phyloP scores from a whole-genome alignment of 352 stramenopile genomes.

The Thalassiosira sp. region DNA sequence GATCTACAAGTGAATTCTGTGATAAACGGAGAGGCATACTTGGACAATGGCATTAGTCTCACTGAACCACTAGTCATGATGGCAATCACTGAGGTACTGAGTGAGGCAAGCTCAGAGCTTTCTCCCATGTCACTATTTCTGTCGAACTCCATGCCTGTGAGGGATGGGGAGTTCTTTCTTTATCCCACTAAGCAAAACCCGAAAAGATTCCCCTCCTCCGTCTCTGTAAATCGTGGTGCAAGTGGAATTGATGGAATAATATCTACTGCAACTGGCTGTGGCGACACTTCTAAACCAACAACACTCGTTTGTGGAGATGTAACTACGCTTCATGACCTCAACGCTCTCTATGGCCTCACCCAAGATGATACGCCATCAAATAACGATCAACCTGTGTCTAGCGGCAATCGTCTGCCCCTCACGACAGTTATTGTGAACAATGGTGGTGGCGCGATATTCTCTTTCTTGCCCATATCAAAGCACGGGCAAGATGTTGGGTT shows the following conservation, averaged over 20 bases:
- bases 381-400: constrained; percentile 34
- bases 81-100: constrained; percentile 60
- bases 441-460: constrained; percentile 82
- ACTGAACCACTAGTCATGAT: constrained; percentile 78
- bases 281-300: constrained; percentile 58
- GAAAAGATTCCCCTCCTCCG: constrained; percentile 32
- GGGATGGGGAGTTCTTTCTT: constrained; percentile 81
- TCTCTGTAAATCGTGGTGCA: constrained; percentile 72
- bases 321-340: constrained; percentile 77
- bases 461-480: constrained; percentile 81
- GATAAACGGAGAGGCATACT: background rate
- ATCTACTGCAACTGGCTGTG: constrained; percentile 73
- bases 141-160: constrained; percentile 82
- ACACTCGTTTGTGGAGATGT: constrained; percentile 81
- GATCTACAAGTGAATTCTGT: background rate
- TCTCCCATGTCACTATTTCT: constrained; percentile 72
- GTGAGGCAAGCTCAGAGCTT: constrained; percentile 23
- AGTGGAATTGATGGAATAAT: constrained; percentile 84
- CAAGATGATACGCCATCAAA: constrained; percentile 36
- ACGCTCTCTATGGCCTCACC: constrained; percentile 68
- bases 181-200: constrained; percentile 52
- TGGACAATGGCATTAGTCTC: constrained; percentile 26
- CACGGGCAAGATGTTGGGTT: constrained; percentile 78
- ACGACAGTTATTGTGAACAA: constrained; percentile 81
- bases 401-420: constrained; percentile 47